These are phyloP conservation scores for Paramecium sexaurelia DNA, from an alignment of 73 alveolate species.

Conservation along the genomic window DNA sequence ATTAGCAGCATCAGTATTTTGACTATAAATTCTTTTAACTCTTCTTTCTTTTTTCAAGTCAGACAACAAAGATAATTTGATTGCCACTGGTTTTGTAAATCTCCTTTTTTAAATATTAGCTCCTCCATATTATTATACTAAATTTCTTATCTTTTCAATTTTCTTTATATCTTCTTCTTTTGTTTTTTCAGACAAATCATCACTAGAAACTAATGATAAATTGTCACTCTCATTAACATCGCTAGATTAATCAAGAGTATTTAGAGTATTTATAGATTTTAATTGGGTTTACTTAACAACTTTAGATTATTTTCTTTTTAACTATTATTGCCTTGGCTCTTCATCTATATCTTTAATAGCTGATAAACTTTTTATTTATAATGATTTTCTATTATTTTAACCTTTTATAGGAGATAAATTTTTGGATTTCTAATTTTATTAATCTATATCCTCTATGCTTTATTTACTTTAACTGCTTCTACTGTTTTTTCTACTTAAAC, in stretches of 20 bases:
- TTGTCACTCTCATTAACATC: neutral
- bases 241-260: neutral
- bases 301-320: neutral
- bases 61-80: neutral
- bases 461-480: neutral
- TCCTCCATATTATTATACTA: neutral
- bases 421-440: neutral
- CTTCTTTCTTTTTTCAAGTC: conserved; percentile 15
- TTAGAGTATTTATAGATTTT: neutral
- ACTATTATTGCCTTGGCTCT: neutral
- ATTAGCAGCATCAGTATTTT: conserved; percentile 52
- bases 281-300: neutral
- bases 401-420: neutral
- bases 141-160: neutral
- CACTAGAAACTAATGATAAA: neutral
- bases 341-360: neutral
- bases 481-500: neutral
- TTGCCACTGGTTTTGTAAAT: neutral
- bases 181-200: neutral
- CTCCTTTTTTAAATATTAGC: neutral
- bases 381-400: neutral
- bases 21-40: conserved; percentile 49
- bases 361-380: neutral
- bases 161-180: neutral
- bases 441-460: neutral